Evolutionary conservation across 495 filamentous ascomycete genomes (phyloP), one percentile per base, ranked within the genome.

Genomic region (Xylaria flabelliformis): DNA sequence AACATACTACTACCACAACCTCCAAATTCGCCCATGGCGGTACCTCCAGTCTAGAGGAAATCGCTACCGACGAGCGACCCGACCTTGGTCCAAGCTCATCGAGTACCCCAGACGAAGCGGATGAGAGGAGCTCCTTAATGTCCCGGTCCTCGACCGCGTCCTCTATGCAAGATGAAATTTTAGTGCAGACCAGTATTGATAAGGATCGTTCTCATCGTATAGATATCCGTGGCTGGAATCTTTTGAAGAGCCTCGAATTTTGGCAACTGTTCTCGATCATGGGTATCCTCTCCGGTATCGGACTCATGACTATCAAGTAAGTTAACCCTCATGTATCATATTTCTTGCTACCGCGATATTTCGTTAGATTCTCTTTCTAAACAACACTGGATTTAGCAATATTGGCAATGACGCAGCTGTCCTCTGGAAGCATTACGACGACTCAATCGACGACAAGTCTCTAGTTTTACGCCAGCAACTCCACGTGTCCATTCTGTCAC

Each of bases 231-330:
- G 96, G 96, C 67, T 81, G 93, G 80, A 88, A 88, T 48, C 86
- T 99, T 82, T 85, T 97, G n/a, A 83, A 83, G 44, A 88, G 85
- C 59, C 73, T 90, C 65, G 93, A 97, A 64, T 99, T 98, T 81
- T 98, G 94, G 93, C 90, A 96, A 74, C 82, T 97, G 50, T 98
- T 94, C 79, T 75, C 88, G 64, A 88, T 97, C 48, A 91, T 98
- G 88, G 95, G 91, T 42, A 86, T 98, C 19, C 83, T 98, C 72
- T 94, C 94, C 24, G 96, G 96, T 53, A 92, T 97, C 77, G 96
- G 96, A 13, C 81, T 98, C 77, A 99, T 99, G 96, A 98, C 97
- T 3, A 99, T 99, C 80, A 99, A 99, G 94, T 97, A 83, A 82
- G 93, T 58, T 19, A 1, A 67, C 8, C 29, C 24, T 36, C 29